Evolutionary conservation across 345 rosid genomes (phyloP), one percentile per base, ranked within the genome.

Genomic region (Cardamine resedifolia): DNA sequence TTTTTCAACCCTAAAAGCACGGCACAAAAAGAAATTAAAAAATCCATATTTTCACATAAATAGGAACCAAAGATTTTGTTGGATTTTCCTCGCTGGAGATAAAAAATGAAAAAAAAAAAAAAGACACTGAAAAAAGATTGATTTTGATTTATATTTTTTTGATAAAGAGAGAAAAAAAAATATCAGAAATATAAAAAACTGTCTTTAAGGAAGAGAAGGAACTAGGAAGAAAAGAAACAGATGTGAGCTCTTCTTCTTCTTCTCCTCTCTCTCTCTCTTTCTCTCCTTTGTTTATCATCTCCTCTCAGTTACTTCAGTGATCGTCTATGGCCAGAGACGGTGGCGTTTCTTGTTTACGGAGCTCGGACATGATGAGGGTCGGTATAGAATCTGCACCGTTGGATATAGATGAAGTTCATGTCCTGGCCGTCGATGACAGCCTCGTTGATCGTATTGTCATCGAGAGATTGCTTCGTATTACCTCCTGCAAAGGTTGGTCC

Each of bases 361-460:
- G 77, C 63, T 43, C 85, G 44, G 91, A 83, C 47, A 77, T 45
- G 79, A 70, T 79, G 10, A 84, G 75, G 10, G 44, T 68, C 5
- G 77, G 58, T 24, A 56, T 72, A 2, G 75, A 83, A 28, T 66
- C 82, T 34, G 58, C 84, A 2, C 76, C 81, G 27, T 68, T 86
- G 64, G 82, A 81, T 38, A n/a, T 82, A 1, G 83, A 85, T 26
- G 88, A 85, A 61, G 91, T 84, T 70, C 98, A 94, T 65, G 98
- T 94, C 2, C 73, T 94, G 14, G 98, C 98, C 34, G 98, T 94
- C 2, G 98, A 94, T 72, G 98, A 94, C 50, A 94, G 91, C 48
- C 85, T 78, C 48, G 87, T 91, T 16, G 98, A 94, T 71, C 91
- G 98, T 3, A 89, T 85, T 73, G 84, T 94, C 74, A 91, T 94